These are phyloP conservation scores for Ceratobasidium theobromae DNA, from an alignment of 1,284 basidiomycete species.

Conservation along the genomic window DNA sequence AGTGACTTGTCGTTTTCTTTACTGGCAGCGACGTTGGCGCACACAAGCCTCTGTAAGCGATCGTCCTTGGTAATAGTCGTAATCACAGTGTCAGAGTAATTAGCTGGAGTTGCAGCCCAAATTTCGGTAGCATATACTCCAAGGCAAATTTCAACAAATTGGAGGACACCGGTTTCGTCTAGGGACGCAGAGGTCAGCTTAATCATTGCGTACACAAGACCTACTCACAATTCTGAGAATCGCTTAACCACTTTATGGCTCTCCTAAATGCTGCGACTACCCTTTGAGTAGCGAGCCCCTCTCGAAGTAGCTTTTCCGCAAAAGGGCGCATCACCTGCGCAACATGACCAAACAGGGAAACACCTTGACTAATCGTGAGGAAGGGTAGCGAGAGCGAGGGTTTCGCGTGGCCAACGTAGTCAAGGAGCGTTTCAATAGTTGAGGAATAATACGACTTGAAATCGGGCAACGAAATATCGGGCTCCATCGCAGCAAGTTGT, in stretches of 20 bases:
- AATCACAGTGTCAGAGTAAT: slow-evolving; percentile 73
- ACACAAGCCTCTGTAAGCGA: slow-evolving; percentile 56
- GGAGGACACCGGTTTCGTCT: slow-evolving; percentile 70
- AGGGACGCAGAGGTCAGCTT: not conserved
- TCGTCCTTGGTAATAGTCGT: slow-evolving; percentile 80
- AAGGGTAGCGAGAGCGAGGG: not conserved
- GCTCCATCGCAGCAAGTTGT: slow-evolving; percentile 38
- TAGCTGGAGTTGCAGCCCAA: slow-evolving; percentile 67
- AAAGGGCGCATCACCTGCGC: not conserved
- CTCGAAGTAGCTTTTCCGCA: not conserved
- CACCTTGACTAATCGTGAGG: slow-evolving; percentile 33
- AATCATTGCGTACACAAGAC: not conserved
- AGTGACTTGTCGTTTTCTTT: slow-evolving; percentile 52
- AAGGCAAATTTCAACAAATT: slow-evolving; percentile 57
- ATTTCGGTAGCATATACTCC: slow-evolving; percentile 55
- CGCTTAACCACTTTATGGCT: slow-evolving; percentile 8
- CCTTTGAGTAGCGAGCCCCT: not conserved
- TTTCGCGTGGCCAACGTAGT: not conserved
- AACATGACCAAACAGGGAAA: slow-evolving; percentile 41
- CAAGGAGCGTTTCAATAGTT: not conserved
- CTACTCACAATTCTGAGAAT: not conserved
- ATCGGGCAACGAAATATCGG: slow-evolving; percentile 18
- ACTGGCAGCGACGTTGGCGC: slow-evolving; percentile 43
- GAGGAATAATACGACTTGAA: slow-evolving; percentile 27
- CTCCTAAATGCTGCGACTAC: slow-evolving; percentile 6